A percentile compares a stretch with the other conserved stretches of the same genome.
Evolutionary conservation across 306 rosid genomes (phyloP).

Genomic region (Dalbergia cultrata): DNA sequence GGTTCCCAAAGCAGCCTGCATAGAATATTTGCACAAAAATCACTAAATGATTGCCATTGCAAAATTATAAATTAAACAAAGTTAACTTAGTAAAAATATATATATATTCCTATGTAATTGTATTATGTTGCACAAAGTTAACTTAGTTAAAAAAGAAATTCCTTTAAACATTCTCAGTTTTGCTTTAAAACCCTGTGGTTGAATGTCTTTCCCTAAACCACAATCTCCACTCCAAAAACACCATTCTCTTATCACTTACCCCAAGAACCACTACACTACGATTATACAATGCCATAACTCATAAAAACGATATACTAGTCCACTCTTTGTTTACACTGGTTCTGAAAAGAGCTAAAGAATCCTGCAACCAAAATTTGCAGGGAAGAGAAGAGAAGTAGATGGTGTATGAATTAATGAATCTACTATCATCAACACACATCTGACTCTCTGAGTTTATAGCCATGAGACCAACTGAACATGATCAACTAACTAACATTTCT

Average conservation of each 20-base stretch:
- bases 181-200: not conserved
- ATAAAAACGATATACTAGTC: slow-evolving; percentile 3
- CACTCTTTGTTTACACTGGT: slow-evolving; percentile 21
- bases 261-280: not conserved
- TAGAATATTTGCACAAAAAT: not conserved
- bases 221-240: slow-evolving; percentile 1
- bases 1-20: slow-evolving; percentile 78
- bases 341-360: not conserved
- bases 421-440: too few species aligned
- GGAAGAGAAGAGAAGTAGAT: too few species aligned
- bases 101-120: not conserved
- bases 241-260: slow-evolving; percentile 33
- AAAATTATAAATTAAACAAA: slow-evolving; percentile 19
- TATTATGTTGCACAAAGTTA: not conserved
- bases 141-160: slow-evolving; percentile 25
- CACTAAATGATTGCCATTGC: not conserved
- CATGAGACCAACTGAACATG: too few species aligned
- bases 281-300: slow-evolving; percentile 12
- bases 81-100: not conserved
- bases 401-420: too few species aligned
- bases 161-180: not conserved
- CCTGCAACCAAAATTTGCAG: too few species aligned
- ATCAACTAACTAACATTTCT: too few species aligned
- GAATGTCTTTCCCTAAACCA: slow-evolving; percentile 6
- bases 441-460: not conserved